Base-by-base conservation (phyloP, 768 basidiomycete genomes). In the Lanmaoa pseudosensibilis region DNA sequence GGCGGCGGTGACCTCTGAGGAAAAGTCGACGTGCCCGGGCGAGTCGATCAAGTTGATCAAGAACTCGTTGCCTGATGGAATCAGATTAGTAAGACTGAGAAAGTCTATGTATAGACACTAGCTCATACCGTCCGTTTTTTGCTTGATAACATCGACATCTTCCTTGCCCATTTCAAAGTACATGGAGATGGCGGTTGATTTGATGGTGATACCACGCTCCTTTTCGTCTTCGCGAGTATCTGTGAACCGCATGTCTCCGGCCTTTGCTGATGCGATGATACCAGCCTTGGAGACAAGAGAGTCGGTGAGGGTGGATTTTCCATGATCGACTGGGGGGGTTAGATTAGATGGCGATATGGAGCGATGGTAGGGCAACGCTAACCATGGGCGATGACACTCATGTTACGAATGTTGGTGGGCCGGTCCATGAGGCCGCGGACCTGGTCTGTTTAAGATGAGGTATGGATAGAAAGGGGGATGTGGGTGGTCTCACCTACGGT, bases 1-100 rank as follows among this genome's bases (percentile, higher is more conserved):
- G 63, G 97, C 97, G 59, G 97, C 97, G 3, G 97, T 99, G 68
- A 99, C 97, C 78, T 99, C 97, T 50, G 97, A 98, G 34, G 97
- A 99, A 83, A 99, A 99, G 76, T 99, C 97, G 76, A 99, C 97
- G 85, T 99, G 97, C 68, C 97, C 97, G 52, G 97, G 97, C 9
- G 95, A 98, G 75, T 99, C 97, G 80, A 99, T 98, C 79, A 99
- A 79, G 80, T 99, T 99, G 83, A 99, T 98, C 83, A 99, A 85
- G 84, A 99, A 99, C 75, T 98, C 93, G 72, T 85, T 82, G 62
- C 94, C 94, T 87, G 57, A 52, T 45, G 44, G 38, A 51, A 48
- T 36, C 40, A 61, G 59, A 37, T 25, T 15, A 8, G 52, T 53
- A 27, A 59, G 49, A 27, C 10, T 23, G 23, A 12, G 8, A 9